These are phyloP conservation scores for Metschnikowia corniflorae DNA, from an alignment of 805 yeast genomes.

Conservation along the genomic window DNA sequence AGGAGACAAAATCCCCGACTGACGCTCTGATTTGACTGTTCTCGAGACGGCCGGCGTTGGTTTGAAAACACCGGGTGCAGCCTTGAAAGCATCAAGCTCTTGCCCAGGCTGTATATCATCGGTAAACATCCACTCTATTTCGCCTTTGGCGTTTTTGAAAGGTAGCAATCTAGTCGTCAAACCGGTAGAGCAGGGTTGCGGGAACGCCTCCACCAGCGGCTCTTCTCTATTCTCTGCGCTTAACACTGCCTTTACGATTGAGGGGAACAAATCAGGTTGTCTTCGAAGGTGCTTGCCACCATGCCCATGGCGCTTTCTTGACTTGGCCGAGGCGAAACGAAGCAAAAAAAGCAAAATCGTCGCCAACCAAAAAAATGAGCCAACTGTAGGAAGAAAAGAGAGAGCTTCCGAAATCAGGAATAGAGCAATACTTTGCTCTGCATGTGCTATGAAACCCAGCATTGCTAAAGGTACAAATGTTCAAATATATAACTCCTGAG, in stretches of 20 bases:
- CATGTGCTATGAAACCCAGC: too few species aligned
- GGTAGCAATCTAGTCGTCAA: slow-evolving; percentile 49
- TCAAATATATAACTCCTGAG: too few species aligned
- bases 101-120: slow-evolving; percentile 33
- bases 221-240: neutral
- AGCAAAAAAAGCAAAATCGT: slow-evolving; percentile 1
- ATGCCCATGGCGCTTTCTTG: slow-evolving; percentile 1
- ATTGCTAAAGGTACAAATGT: too few species aligned
- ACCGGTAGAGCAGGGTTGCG: slow-evolving; percentile 48
- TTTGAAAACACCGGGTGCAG: slow-evolving; percentile 6
- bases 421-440: too few species aligned
- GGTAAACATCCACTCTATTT: slow-evolving; percentile 54
- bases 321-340: neutral
- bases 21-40: slow-evolving; percentile 4
- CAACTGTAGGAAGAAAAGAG: slow-evolving; percentile 2
- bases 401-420: neutral
- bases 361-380: slow-evolving; percentile 6
- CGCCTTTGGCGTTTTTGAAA: slow-evolving; percentile 49
- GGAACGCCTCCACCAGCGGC: slow-evolving; percentile 7
- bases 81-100: slow-evolving; percentile 29
- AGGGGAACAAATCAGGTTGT: slow-evolving; percentile 14
- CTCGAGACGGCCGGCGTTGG: slow-evolving; percentile 1
- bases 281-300: neutral
- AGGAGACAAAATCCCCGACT: slow-evolving; percentile 28
- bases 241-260: slow-evolving; percentile 5